A percentile compares a stretch with the other conserved stretches of the same genome.
Evolutionary conservation across 805 yeast species (phyloP).

Genomic region (Metschnikowia corniflorae): DNA sequence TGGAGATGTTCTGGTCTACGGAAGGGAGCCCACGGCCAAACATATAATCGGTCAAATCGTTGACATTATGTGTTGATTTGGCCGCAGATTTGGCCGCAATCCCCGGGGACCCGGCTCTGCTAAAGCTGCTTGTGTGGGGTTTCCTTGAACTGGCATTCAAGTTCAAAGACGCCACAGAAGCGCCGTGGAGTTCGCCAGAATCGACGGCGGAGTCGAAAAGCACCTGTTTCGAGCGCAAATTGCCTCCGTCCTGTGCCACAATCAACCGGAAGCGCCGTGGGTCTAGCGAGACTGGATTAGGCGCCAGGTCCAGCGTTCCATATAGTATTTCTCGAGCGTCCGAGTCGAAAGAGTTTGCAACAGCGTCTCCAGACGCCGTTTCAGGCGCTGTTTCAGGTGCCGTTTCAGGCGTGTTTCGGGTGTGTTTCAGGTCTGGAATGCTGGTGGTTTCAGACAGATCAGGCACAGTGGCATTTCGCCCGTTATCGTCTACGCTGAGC

Average conservation of each 20-base stretch:
- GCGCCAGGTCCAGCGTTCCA: conserved; percentile 30
- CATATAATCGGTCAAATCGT: conserved; percentile 49
- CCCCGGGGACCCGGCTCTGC: background rate
- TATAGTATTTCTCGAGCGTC: conserved; percentile 46
- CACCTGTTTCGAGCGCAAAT: conserved; percentile 43
- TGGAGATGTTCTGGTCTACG: conserved; percentile 40
- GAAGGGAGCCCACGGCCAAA: conserved; percentile 56
- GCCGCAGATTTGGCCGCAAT: conserved; percentile 10
- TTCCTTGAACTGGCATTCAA: background rate
- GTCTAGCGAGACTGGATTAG: conserved; percentile 20
- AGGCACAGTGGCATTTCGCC: background rate
- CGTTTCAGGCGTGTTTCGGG: background rate
- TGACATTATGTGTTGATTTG: conserved; percentile 36
- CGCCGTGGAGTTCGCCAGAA: conserved; percentile 17
- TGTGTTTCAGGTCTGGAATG: conserved; percentile 1
- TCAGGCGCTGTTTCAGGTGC: too few species aligned
- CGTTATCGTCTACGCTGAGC: conserved; percentile 11
- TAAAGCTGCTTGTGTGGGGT: conserved; percentile 3
- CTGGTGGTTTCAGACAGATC: conserved; percentile 7
- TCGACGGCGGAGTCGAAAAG: conserved; percentile 41
- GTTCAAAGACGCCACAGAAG: background rate
- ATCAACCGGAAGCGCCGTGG: conserved; percentile 39
- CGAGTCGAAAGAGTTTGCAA: conserved; percentile 33
- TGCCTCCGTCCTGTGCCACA: conserved; percentile 51
- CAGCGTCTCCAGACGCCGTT: background rate